phyloP scores from a whole-genome alignment of 192 early-diverging fungal species.

The Funneliformis mosseae region DNA sequence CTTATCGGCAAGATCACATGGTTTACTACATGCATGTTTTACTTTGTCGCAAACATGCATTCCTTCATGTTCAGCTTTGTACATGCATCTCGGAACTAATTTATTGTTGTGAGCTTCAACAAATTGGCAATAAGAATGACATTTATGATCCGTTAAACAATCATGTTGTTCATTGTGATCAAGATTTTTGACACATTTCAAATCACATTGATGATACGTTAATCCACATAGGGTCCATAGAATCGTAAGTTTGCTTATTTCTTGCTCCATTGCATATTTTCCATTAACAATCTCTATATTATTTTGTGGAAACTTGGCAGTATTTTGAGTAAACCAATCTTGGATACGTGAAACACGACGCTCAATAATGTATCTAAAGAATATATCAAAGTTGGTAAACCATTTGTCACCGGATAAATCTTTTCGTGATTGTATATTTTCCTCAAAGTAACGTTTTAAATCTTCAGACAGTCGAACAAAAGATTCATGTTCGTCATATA shows the following conservation, averaged over 20 bases:
- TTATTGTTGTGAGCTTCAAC: no score
- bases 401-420: neutral
- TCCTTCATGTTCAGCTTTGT: no score
- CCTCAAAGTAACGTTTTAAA: neutral
- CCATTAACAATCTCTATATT: conserved; percentile 3
- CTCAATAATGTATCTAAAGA: conserved; percentile 10
- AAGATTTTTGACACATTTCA: neutral
- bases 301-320: neutral
- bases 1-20: neutral
- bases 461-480: neutral
- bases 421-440: neutral
- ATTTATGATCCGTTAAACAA: neutral
- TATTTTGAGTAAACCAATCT: conserved; percentile 9
- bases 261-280: neutral
- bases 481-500: neutral
- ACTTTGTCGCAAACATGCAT: no score
- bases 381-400: neutral
- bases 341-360: conserved; percentile 9
- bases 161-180: neutral
- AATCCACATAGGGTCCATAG: neutral
- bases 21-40: no score
- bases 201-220: neutral
- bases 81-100: no score
- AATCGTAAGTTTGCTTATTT: neutral
- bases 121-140: no score